Evolutionary conservation across 2,329 filamentous ascomycete genomes (phyloP), one percentile per base, ranked within the genome.

Genomic region (Aspergillus sp.): DNA sequence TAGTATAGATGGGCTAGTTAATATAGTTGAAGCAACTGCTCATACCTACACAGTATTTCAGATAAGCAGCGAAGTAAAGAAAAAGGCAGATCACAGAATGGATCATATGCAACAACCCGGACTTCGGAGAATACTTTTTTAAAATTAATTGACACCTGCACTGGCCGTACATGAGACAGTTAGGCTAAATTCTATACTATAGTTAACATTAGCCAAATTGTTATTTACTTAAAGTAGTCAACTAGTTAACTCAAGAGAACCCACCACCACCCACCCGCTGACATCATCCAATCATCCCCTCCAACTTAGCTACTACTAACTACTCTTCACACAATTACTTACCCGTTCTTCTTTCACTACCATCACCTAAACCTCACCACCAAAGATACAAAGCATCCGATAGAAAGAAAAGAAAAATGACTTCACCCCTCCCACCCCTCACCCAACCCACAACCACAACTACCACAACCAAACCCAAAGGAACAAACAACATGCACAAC

Each of bases 321-420:
- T 41, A 54, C 48, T 42, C 42, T 41, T 27, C 54, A 38, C 38
- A 39, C 47, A 25, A 21, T 36, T 44, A 55, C 61, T 25, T 50
- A 50, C 11, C 25, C 61, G 63, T 42, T 66, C n/a, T 32, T 32
- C 65, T 76, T 55, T 13, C 8, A 93, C 92, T 2, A 86, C 91
- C 47, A 83, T 96, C 25, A 27, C 25, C 25, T 27, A 88, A 88
- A 88, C 15, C 96, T 13, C 19, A 44, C 19, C 5, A 44, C 7
- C 17, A 96, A 70, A 86, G 89, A 67, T 39, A 11, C 17, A 39
- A 47, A 19, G 13, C 5, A 23, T 23, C 21, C 21, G 27, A 32
- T 21, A 13, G 3, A 47, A 39, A 41, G 60, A 56, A 36, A 6
- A 15, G 11, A 36, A 57, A 54, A 57, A 59, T 66, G 64, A 68